These are phyloP conservation scores for Colletotrichum theobromicola DNA, from an alignment of 2,329 filamentous ascomycete species.

Conservation along the genomic window DNA sequence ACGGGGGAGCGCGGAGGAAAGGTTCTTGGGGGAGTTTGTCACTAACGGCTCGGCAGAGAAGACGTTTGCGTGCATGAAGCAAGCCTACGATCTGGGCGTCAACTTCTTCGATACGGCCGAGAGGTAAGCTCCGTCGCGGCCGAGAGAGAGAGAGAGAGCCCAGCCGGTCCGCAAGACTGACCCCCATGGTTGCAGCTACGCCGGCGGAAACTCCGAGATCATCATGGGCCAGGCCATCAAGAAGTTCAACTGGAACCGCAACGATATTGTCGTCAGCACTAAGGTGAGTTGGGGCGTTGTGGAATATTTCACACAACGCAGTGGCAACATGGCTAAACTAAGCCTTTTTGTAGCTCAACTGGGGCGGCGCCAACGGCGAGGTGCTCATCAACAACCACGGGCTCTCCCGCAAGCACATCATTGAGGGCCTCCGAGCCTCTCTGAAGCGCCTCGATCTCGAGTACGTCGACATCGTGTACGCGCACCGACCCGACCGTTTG, in stretches of 20 bases:
- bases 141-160: too few relatives aligned
- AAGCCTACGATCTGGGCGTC: slow-evolving; percentile 63
- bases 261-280: slow-evolving; percentile 64
- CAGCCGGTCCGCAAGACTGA: slow-evolving; percentile 27
- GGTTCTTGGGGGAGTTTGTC: not conserved
- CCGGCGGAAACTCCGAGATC: slow-evolving; percentile 66
- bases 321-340: not conserved
- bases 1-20: not conserved
- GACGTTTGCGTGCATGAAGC: slow-evolving; percentile 66
- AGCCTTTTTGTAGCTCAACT: slow-evolving; percentile 55
- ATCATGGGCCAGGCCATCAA: slow-evolving; percentile 69
- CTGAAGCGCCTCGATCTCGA: slow-evolving; percentile 61
- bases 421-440: slow-evolving; percentile 63
- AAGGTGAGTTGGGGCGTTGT: slow-evolving; percentile 38
- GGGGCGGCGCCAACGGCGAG: slow-evolving; percentile 65
- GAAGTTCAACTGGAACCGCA: slow-evolving; percentile 65
- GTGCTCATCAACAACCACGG: slow-evolving; percentile 67
- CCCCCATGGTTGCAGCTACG: slow-evolving; percentile 41
- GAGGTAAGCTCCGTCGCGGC: slow-evolving; percentile 27
- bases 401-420: slow-evolving; percentile 64
- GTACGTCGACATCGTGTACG: slow-evolving; percentile 74
- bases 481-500: slow-evolving; percentile 70
- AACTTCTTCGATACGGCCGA: slow-evolving; percentile 71
- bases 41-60: slow-evolving; percentile 45
- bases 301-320: not conserved